phyloP scores from a whole-genome alignment of 2,329 filamentous ascomycete genomes.

The Bipolaris bicolor region DNA sequence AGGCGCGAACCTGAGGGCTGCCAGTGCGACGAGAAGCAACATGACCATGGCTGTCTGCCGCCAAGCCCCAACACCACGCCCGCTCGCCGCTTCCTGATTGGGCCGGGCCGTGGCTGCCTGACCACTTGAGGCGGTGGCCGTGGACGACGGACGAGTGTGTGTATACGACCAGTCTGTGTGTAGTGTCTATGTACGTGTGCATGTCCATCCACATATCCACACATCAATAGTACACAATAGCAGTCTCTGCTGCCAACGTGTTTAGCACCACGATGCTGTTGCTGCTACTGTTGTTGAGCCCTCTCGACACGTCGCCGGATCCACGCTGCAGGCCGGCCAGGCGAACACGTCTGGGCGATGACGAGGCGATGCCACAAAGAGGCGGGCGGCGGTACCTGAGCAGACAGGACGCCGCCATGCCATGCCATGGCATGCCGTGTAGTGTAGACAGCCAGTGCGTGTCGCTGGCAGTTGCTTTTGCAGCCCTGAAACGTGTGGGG shows the following conservation, averaged over 20 bases:
- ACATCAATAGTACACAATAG: no score
- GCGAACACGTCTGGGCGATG: no score
- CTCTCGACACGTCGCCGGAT: no score
- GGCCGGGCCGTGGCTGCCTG: conserved; percentile 1
- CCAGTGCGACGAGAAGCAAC: conserved; percentile 2
- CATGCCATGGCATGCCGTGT: not conserved
- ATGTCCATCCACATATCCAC: not conserved
- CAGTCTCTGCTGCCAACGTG: no score
- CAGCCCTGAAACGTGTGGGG: not conserved
- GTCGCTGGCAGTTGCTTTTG: conserved; percentile 3
- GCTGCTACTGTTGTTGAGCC: no score
- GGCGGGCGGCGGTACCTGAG: not conserved
- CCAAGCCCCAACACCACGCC: conserved; percentile 10
- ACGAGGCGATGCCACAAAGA: no score
- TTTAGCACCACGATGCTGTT: no score
- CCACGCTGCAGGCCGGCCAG: no score
- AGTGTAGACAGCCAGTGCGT: not conserved
- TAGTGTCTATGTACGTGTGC: not conserved
- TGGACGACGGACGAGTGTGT: not conserved
- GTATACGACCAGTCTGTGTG: not conserved
- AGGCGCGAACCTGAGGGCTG: not conserved
- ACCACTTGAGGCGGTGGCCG: not conserved
- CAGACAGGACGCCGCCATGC: not conserved
- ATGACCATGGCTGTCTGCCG: not conserved
- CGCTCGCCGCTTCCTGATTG: conserved; percentile 12